Conservation (phyloP, 768 basidiomycete genomes). For the Boletus reticulatus region DNA sequence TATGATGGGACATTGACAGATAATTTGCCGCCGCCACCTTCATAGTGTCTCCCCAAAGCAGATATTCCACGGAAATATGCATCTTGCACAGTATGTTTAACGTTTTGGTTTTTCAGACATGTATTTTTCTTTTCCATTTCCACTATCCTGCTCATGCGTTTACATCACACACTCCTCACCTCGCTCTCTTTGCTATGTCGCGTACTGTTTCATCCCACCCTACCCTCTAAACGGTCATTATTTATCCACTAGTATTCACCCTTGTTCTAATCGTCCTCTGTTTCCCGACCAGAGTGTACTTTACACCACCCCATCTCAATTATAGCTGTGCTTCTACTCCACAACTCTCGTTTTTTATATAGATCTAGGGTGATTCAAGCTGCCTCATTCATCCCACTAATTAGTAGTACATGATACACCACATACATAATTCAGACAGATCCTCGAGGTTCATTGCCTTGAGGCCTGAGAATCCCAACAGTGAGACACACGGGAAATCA, state of each 20-base stretch:
- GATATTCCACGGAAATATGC: neutral
- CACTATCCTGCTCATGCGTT: neutral
- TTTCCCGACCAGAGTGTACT: neutral
- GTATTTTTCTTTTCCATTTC: neutral
- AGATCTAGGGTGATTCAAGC: too few relatives aligned
- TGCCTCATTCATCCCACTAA: neutral
- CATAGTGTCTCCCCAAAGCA: neutral
- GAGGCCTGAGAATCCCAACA: too few relatives aligned
- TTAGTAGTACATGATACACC: constrained; percentile 3
- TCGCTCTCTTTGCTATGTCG: neutral
- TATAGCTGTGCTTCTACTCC: neutral
- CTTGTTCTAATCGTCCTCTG: neutral
- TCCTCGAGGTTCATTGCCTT: too few relatives aligned
- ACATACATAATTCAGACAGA: neutral
- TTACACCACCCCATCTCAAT: neutral
- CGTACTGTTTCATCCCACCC: neutral
- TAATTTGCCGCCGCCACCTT: constrained; percentile 5
- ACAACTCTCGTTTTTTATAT: neutral
- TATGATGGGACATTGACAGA: constrained; percentile 1
- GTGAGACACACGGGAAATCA: too few relatives aligned
- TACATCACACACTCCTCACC: neutral
- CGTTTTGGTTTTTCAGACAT: neutral
- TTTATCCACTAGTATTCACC: neutral
- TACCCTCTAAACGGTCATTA: too few relatives aligned
- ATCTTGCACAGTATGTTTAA: too few relatives aligned